Evolutionary conservation across 2,329 filamentous ascomycete genomes (phyloP).

Genomic region (Cordyceps javanica): DNA sequence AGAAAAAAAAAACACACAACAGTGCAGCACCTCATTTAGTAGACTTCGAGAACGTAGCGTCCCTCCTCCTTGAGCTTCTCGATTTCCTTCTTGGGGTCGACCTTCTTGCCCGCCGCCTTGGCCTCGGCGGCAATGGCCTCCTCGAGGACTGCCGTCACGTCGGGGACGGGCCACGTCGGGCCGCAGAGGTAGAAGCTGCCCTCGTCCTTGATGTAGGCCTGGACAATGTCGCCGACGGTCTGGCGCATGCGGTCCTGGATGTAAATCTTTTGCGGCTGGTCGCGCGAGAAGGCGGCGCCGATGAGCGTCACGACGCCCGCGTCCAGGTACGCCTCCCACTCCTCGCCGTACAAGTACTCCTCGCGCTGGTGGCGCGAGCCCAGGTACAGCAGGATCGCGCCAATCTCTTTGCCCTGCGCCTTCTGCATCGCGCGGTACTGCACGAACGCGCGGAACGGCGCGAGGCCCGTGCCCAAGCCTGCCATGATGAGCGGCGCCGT

Average conservation of each 20-base stretch:
- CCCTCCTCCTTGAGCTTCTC: conserved; percentile 94
- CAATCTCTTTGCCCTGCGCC: conserved; percentile 92
- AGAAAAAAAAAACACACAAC: conserved; percentile 1
- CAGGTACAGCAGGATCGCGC: conserved; percentile 90
- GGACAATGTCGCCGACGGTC: conserved; percentile 72
- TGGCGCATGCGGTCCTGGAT: conserved; percentile 98
- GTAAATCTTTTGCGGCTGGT: conserved; percentile 98
- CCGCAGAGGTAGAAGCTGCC: conserved; percentile 97
- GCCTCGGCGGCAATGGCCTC: conserved; percentile 81
- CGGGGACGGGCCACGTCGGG: conserved; percentile 96
- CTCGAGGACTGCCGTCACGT: conserved; percentile 88
- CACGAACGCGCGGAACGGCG: conserved; percentile 98
- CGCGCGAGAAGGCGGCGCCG: conserved; percentile 89
- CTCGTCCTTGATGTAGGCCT: conserved; percentile 80
- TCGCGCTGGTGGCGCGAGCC: conserved; percentile 95
- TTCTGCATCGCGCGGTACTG: conserved; percentile 98
- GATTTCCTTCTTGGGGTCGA: conserved; percentile 84
- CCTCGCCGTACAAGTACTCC: conserved; percentile 97
- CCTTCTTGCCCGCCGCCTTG: conserved; percentile 65
- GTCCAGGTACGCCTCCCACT: conserved; percentile 97
- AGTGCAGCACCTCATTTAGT: no score
- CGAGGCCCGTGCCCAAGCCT: conserved; percentile 93
- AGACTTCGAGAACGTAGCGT: conserved; percentile 94
- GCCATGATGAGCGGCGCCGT: conserved; percentile 98
- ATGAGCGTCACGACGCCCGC: conserved; percentile 93